These are phyloP conservation scores for Fraxinus sp. DNA, from an alignment of 305 asterid species.

Conservation along the genomic window DNA sequence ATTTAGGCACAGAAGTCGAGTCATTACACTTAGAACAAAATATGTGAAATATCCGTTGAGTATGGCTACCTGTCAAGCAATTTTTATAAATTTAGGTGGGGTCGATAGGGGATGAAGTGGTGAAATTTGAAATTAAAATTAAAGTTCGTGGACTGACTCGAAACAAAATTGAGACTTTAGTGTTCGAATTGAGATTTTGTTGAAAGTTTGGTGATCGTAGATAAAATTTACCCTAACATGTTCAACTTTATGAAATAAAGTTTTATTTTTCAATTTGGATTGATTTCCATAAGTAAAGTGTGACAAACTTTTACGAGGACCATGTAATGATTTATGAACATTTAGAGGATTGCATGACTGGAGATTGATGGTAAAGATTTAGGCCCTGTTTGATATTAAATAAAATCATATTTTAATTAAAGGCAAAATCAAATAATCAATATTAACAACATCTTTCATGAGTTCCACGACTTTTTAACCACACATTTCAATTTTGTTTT, in stretches of 20 bases:
- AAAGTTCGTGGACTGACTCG: not conserved
- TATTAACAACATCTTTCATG: too few relatives aligned
- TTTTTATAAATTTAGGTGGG: not conserved
- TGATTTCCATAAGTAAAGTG: not conserved
- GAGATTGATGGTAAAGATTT: not conserved
- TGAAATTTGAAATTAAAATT: not conserved
- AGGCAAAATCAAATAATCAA: too few relatives aligned
- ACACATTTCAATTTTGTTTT: too few relatives aligned
- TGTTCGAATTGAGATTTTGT: not conserved
- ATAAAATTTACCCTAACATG: not conserved
- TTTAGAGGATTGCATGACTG: not conserved
- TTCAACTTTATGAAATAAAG: not conserved
- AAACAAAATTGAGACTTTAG: not conserved
- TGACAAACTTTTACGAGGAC: not conserved
- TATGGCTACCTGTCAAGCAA: not conserved
- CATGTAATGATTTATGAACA: not conserved
- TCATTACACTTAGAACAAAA: not conserved
- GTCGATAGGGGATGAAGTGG: not conserved
- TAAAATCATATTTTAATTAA: too few relatives aligned
- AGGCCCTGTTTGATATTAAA: too few relatives aligned
- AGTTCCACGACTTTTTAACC: too few relatives aligned
- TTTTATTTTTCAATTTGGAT: not conserved
- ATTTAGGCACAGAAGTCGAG: too few relatives aligned
- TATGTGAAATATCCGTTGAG: not conserved
- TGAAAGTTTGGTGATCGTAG: not conserved